Conservation (phyloP, 1,139 yeast species). For the Petasospora fabianii region DNA sequence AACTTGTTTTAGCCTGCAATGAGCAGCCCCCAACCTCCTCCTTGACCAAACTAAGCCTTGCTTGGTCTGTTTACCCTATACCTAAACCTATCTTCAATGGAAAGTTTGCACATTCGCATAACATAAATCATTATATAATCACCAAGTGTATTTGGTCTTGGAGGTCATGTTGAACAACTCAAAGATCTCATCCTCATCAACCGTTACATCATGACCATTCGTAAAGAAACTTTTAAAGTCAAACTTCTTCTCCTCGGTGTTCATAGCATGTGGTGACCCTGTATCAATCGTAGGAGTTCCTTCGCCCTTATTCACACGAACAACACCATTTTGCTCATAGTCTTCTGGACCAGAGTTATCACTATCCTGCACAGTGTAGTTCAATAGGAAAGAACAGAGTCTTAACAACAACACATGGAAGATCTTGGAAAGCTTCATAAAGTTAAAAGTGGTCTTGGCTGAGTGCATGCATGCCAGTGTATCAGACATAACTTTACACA, state of each 20-base stretch:
- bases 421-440: slow-evolving; percentile 16
- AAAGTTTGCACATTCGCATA: background rate
- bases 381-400: slow-evolving; percentile 13
- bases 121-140: background rate
- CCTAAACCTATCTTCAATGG: background rate
- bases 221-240: slow-evolving; percentile 14
- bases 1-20: too few relatives aligned
- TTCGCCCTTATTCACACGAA: too few relatives aligned
- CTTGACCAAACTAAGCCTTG: too few relatives aligned
- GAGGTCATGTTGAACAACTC: slow-evolving; percentile 16
- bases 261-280: background rate
- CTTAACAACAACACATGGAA: slow-evolving; percentile 14
- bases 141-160: slow-evolving; percentile 4
- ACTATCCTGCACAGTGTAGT: slow-evolving; percentile 5
- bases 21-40: too few relatives aligned
- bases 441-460: slow-evolving; percentile 11
- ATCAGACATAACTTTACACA: slow-evolving; percentile 11
- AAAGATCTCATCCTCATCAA: slow-evolving; percentile 11
- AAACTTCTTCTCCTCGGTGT: slow-evolving; percentile 6
- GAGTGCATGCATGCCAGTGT: slow-evolving; percentile 13
- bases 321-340: too few relatives aligned
- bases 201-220: slow-evolving; percentile 8
- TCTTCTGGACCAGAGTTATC: slow-evolving; percentile 3
- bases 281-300: background rate
- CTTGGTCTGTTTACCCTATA: too few relatives aligned